These are phyloP conservation scores for Lactifluus hygrophoroides DNA, from an alignment of 768 basidiomycete species.

Conservation along the genomic window DNA sequence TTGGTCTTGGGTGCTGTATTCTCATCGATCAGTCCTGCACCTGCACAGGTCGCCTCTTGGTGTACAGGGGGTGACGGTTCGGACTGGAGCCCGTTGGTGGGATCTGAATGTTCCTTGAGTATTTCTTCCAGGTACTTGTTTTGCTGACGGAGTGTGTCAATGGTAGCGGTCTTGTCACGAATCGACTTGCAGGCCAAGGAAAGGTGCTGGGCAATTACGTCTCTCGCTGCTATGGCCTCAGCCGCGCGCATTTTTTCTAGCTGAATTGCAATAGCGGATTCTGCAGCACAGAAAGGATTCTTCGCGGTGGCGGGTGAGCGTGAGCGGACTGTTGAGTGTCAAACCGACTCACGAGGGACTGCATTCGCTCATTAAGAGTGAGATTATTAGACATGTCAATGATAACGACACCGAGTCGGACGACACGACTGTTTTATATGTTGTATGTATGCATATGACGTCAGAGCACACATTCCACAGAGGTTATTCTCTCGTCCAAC, in stretches of 20 bases:
- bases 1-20: background rate
- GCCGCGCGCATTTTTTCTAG: conserved; percentile 13
- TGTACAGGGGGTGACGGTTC: background rate
- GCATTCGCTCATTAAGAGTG: conserved; percentile 2
- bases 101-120: conserved; percentile 25
- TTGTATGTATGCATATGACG: background rate
- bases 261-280: conserved; percentile 20
- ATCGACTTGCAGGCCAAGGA: conserved; percentile 18
- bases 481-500: conserved; percentile 48
- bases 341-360: conserved; percentile 10
- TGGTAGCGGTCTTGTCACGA: conserved; percentile 17
- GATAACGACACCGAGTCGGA: background rate
- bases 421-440: background rate
- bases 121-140: conserved; percentile 24
- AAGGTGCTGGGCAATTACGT: conserved; percentile 18
- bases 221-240: conserved; percentile 20
- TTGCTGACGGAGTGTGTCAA: conserved; percentile 12
- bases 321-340: no score
- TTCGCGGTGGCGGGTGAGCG: background rate
- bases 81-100: background rate
- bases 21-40: background rate
- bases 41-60: background rate
- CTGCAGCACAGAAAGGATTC: conserved; percentile 18
- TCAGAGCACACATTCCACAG: conserved; percentile 22
- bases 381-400: background rate